Evolutionary conservation across 2,329 filamentous ascomycete species (phyloP).

Genomic region (Penicillium sumatraense): DNA sequence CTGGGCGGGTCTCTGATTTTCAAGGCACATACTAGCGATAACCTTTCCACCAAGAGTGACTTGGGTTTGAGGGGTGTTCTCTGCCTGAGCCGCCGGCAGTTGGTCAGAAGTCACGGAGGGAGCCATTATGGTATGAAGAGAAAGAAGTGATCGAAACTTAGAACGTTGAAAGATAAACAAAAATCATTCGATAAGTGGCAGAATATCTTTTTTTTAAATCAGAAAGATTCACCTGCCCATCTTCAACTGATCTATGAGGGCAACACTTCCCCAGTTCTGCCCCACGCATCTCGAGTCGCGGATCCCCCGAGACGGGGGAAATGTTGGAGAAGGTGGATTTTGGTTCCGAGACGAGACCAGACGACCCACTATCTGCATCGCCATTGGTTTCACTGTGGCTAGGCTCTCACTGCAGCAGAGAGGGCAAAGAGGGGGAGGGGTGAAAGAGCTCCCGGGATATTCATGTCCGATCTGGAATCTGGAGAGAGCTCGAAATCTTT

Average conservation of each 20-base stretch:
- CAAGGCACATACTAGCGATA: conserved; percentile 36
- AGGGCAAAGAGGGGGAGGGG: neutral
- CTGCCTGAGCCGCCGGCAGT: neutral
- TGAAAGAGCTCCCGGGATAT: neutral
- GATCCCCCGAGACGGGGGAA: neutral
- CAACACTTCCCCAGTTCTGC: too few relatives aligned
- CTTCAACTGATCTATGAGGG: too few relatives aligned
- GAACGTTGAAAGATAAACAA: neutral
- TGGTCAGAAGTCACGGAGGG: conserved; percentile 4
- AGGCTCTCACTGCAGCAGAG: neutral
- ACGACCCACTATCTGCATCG: neutral
- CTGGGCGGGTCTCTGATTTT: neutral
- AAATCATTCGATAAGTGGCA: too few relatives aligned
- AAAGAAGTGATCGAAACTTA: neutral
- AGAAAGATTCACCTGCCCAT: too few relatives aligned
- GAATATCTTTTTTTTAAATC: neutral
- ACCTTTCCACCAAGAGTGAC: conserved; percentile 36
- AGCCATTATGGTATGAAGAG: conserved; percentile 6
- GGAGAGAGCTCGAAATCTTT: too few relatives aligned
- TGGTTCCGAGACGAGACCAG: neutral
- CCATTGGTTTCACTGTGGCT: neutral
- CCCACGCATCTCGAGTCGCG: neutral
- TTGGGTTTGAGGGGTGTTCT: conserved; percentile 28
- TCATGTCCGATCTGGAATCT: too few relatives aligned
- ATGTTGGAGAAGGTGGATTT: neutral